Evolutionary conservation across 2,329 filamentous ascomycete species (phyloP).

Genomic region (Claviceps paspali): DNA sequence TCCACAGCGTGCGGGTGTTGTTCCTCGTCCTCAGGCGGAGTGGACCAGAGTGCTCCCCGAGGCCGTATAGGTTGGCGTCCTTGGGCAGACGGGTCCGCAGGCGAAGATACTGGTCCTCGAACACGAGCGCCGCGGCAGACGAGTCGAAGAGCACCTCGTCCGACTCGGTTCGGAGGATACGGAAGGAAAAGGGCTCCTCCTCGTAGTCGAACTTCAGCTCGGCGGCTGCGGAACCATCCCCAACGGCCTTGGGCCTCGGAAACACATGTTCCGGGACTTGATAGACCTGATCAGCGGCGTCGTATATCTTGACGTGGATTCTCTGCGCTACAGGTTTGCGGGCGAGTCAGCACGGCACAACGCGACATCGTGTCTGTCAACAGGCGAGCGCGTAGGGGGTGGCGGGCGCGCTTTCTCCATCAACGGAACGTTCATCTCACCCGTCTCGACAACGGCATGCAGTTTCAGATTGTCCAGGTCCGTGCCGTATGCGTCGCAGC

Average conservation of each 20-base stretch:
- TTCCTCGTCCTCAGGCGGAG: conserved; percentile 49
- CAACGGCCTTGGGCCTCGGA: conserved; percentile 33
- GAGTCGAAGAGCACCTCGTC: conserved; percentile 48
- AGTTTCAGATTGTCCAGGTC: conserved; percentile 12
- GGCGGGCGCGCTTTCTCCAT: too few species aligned
- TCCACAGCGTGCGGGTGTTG: conserved; percentile 57
- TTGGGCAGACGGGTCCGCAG: conserved; percentile 51
- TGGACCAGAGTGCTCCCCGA: conserved; percentile 58
- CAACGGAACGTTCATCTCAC: too few species aligned
- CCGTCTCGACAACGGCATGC: conserved; percentile 18
- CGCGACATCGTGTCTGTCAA: too few species aligned
- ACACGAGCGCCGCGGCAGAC: conserved; percentile 46
- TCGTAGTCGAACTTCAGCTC: conserved; percentile 27
- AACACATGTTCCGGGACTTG: conserved; percentile 54
- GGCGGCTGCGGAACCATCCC: conserved; percentile 11
- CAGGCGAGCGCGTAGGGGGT: too few species aligned
- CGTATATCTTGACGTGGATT: conserved; percentile 57
- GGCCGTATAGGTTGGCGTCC: conserved; percentile 55
- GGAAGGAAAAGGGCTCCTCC: conserved; percentile 46
- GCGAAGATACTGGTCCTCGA: conserved; percentile 59
- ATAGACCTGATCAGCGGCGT: conserved; percentile 48
- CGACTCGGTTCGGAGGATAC: conserved; percentile 24
- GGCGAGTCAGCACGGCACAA: too few species aligned
- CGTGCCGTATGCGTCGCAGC: conserved; percentile 60
- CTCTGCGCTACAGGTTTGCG: conserved; percentile 34